phyloP scores from a whole-genome alignment of 1,284 basidiomycete species.

The Malassezia caprae region DNA sequence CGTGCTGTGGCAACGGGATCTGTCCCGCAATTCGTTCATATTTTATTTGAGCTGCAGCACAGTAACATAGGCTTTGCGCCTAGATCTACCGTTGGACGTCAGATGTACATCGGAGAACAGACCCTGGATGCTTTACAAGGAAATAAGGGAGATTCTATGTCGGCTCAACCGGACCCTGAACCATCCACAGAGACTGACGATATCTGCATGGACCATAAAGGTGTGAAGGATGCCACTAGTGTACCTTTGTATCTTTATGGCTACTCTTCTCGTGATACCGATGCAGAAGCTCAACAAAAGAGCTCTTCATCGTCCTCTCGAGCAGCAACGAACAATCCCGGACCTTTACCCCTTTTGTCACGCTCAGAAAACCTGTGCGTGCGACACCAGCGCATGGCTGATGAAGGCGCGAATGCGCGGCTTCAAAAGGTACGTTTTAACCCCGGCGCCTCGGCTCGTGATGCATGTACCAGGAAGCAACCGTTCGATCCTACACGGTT shows the following conservation, averaged over 20 bases:
- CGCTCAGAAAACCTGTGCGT: slow-evolving; percentile 62
- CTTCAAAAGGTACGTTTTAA: slow-evolving; percentile 69
- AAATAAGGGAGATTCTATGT: background rate
- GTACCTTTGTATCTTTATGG: background rate
- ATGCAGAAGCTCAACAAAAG: background rate
- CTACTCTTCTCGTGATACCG: background rate
- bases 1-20: background rate
- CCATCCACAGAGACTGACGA: background rate
- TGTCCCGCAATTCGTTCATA: background rate
- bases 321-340: background rate
- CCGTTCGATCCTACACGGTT: background rate
- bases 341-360: slow-evolving; percentile 1
- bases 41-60: background rate
- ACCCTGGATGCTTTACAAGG: background rate
- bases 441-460: background rate
- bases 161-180: background rate
- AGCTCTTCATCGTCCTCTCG: background rate
- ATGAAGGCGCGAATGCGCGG: slow-evolving; percentile 83
- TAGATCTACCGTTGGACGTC: background rate
- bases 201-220: background rate
- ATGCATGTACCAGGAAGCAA: background rate
- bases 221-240: background rate
- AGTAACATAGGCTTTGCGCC: background rate
- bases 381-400: slow-evolving; percentile 91
- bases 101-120: background rate